Percentiles rank a stretch among this genome's conserved stretches.
phyloP scores from a whole-genome alignment of 345 rosid species.

The Psidium guajava region DNA sequence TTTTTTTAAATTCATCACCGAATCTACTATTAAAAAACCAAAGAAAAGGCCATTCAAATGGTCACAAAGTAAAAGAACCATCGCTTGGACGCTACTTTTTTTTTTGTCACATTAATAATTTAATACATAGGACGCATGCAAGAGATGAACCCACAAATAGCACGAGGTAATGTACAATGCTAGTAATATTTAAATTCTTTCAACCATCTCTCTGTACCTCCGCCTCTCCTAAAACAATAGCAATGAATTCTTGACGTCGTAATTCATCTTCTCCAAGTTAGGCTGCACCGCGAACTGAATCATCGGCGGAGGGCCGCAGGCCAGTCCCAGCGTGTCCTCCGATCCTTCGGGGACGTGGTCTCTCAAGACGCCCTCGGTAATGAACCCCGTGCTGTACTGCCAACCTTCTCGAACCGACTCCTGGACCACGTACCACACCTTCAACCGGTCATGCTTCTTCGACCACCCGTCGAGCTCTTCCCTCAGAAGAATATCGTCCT shows the following conservation, averaged over 20 bases:
- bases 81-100: background rate
- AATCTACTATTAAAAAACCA: background rate
- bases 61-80: background rate
- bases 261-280: constrained; percentile 85
- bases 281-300: constrained; percentile 90
- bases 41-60: background rate
- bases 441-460: constrained; percentile 38
- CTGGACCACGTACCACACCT: constrained; percentile 82
- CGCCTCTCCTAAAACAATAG: constrained; percentile 37
- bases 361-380: constrained; percentile 56
- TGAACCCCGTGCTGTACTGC: constrained; percentile 61
- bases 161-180: background rate
- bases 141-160: background rate
- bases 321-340: constrained; percentile 47
- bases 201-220: background rate
- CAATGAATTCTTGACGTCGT: constrained; percentile 51
- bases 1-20: background rate
- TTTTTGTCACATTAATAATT: background rate
- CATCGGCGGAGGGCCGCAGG: constrained; percentile 98
- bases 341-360: constrained; percentile 60
- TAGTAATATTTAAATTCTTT: background rate
- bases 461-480: constrained; percentile 90
- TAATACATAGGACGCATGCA: background rate
- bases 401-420: constrained; percentile 56
- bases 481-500: constrained; percentile 66